A percentile compares a stretch with the other conserved stretches of the same genome.
Evolutionary conservation across 202 grass and related monocot species (phyloP).

Genomic region (Dendrocalamus latiflorus): DNA sequence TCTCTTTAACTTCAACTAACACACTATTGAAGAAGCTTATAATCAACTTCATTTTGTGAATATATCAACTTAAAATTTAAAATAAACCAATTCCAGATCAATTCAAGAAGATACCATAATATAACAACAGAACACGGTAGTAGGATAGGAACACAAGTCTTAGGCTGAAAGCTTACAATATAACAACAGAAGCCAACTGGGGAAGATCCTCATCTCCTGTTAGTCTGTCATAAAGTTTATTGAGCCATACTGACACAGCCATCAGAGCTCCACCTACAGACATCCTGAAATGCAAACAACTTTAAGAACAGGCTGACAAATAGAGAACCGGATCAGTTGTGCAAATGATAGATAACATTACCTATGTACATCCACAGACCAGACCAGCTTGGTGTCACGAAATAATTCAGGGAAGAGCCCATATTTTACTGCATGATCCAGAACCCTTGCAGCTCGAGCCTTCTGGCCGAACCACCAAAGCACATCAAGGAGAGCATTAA

Average conservation of each 20-base stretch:
- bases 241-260: constrained; percentile 81
- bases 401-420: constrained; percentile 86
- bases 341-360: constrained; percentile 36
- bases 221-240: constrained; percentile 62
- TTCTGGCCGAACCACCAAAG: constrained; percentile 95
- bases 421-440: constrained; percentile 58
- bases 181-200: constrained; percentile 70
- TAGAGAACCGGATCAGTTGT: not conserved
- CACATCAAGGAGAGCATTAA: constrained; percentile 80
- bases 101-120: constrained; percentile 5
- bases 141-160: not conserved
- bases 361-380: constrained; percentile 95
- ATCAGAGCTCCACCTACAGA: constrained; percentile 79
- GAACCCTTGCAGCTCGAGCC: constrained; percentile 65
- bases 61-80: not conserved
- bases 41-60: not conserved
- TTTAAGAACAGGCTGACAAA: not conserved
- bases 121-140: not conserved
- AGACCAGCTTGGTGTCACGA: constrained; percentile 67
- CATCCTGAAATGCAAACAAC: constrained; percentile 62
- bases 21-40: not conserved
- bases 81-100: not conserved
- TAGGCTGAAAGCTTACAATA: constrained; percentile 57
- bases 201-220: constrained; percentile 70
- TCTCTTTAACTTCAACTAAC: constrained; percentile 2